phyloP scores from a whole-genome alignment of 2,329 filamentous ascomycete species.

The Penicillium vulpinum region DNA sequence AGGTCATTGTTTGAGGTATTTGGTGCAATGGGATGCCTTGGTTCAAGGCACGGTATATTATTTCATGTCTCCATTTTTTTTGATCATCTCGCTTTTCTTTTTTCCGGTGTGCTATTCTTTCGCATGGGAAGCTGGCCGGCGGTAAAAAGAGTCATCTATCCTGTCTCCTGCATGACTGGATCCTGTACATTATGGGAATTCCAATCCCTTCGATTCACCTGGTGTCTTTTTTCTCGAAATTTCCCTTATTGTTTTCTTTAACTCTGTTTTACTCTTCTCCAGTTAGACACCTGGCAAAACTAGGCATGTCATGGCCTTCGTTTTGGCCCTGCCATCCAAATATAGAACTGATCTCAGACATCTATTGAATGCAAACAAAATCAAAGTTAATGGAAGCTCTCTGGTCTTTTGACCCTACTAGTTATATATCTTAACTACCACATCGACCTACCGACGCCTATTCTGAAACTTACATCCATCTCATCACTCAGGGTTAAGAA shows the following conservation, averaged over 20 bases:
- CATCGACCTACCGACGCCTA: not conserved
- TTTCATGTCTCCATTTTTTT: conserved; percentile 24
- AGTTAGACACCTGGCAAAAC: conserved; percentile 18
- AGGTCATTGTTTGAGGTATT: conserved; percentile 58
- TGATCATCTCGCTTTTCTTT: conserved; percentile 26
- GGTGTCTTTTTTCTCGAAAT: conserved; percentile 31
- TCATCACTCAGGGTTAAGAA: conserved; percentile 22
- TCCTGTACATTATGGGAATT: conserved; percentile 44
- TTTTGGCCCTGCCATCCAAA: conserved; percentile 12
- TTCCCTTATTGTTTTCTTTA: conserved; percentile 14
- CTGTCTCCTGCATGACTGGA: conserved; percentile 34
- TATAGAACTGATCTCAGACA: conserved; percentile 18
- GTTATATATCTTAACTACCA: not conserved
- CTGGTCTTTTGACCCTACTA: not conserved
- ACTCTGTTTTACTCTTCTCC: conserved; percentile 15
- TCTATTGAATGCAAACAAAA: conserved; percentile 26
- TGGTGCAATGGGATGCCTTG: conserved; percentile 14
- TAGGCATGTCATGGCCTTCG: conserved; percentile 6
- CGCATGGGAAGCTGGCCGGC: conserved; percentile 26
- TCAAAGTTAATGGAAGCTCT: conserved; percentile 7
- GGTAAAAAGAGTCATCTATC: conserved; percentile 23
- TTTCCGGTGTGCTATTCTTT: conserved; percentile 29
- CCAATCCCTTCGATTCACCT: conserved; percentile 33
- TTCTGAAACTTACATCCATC: not conserved
- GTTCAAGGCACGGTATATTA: conserved; percentile 18